Base-by-base conservation (phyloP, 305 asterid species). In the Striga hermonthica region DNA sequence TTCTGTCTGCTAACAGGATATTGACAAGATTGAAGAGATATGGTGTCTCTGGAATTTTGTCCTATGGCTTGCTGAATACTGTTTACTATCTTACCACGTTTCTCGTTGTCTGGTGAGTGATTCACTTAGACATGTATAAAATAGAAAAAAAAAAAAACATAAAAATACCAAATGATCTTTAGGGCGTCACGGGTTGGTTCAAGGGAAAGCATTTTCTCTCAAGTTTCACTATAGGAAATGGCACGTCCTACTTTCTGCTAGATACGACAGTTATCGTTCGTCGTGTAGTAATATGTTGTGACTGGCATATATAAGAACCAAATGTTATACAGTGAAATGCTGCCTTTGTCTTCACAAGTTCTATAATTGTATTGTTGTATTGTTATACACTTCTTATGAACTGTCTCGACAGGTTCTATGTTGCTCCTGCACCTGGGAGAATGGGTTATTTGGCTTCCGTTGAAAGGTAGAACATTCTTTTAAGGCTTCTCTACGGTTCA, bases 21-120 rank as follows among this genome's bases (percentile, higher is more conserved):
- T 66, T 87, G 78, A 68, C 54, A 76, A 81, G 64, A 76, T 75
- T 91, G 85, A 89, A 83, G 86, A 87, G 89, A 79, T 91, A 84
- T 55, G 98, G 96, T 9, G 62, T 79, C 73, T 77, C 95, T 1
- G 98, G 98, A 65, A 78, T 89, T 73, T 81, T 91, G 80, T 83
- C 98, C 39, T 91, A 91, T 65, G 98, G 98, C 59, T 78, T 91
- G 53, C 86, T 91, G 35, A 91, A 91, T 66, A 91, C 96, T 54
- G 95, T 82, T 47, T 89, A 89, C 84, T 89, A 91, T 73, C 85
- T 84, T 69, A 80, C 88, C 49, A 85, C 95, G 47, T 91, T 91
- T 76, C 92, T 91, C n/a, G 81, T 91, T 35, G 95, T 91, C 72
- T 91, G 98, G 98, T 91, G 64, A 84, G 90, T 70, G 53, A 39